Conservation (phyloP, 2,329 filamentous ascomycete species). For the Aureobasidium namibiae region DNA sequence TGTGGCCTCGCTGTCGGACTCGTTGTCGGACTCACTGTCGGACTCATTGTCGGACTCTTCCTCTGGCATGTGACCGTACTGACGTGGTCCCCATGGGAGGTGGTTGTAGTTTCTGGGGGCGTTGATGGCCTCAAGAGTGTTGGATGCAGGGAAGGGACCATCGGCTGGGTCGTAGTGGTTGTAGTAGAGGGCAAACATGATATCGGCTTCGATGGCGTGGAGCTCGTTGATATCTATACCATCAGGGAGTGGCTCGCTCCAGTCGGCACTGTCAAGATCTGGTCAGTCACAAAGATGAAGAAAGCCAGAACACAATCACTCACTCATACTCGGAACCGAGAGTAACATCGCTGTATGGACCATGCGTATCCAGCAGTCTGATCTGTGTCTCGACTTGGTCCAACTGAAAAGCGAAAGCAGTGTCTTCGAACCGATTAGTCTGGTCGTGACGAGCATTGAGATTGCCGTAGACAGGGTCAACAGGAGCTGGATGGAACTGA, state of each 20-base stretch:
- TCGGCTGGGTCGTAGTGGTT: background rate
- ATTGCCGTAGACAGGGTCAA: background rate
- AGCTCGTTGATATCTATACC: background rate
- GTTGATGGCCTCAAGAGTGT: background rate
- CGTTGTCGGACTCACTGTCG: background rate
- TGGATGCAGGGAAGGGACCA: background rate
- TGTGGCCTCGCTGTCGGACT: background rate
- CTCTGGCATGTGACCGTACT: background rate
- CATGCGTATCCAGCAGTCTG: background rate
- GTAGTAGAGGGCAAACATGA: slow-evolving; percentile 2
- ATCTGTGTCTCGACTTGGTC: background rate
- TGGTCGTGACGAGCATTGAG: background rate
- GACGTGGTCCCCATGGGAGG: background rate
- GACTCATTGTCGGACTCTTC: background rate
- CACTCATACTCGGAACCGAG: background rate
- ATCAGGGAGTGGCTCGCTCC: background rate
- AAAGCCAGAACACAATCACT: background rate
- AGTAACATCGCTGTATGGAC: background rate
- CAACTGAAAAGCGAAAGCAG: background rate
- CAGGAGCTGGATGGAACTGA: background rate
- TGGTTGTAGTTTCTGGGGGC: background rate
- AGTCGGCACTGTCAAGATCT: background rate
- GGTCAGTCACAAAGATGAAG: background rate
- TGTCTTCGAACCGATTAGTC: background rate
- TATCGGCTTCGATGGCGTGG: background rate